Conservation (phyloP, 1,284 basidiomycete genomes). For the Ustilago hordei region DNA sequence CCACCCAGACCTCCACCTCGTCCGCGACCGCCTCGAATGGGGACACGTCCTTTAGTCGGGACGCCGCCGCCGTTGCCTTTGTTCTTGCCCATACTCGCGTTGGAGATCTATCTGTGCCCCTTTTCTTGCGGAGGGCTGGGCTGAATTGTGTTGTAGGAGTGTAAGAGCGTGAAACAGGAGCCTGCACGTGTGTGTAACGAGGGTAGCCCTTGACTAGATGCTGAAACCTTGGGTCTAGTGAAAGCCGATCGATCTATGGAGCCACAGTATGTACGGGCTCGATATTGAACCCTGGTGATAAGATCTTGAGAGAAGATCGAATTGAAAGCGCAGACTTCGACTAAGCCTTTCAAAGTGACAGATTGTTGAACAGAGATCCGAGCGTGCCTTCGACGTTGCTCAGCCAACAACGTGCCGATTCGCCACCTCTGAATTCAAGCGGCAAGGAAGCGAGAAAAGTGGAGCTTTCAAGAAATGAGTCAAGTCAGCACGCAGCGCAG, state of each 20-base stretch:
- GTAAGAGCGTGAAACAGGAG: not conserved
- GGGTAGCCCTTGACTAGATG: not conserved
- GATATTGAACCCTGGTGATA: not conserved
- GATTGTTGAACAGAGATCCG: not conserved
- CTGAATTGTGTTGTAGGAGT: not conserved
- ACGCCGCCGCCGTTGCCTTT: conserved; percentile 28
- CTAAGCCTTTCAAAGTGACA: not conserved
- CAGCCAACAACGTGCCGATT: not conserved
- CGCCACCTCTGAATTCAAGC: not conserved
- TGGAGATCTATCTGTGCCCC: not conserved
- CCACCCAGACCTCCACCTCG: conserved; percentile 30
- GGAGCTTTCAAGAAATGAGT: conserved; percentile 5
- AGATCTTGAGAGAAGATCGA: conserved; percentile 1
- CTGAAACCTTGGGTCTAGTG: conserved; percentile 1
- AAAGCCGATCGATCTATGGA: not conserved
- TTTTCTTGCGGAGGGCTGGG: not conserved
- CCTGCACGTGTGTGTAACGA: not conserved
- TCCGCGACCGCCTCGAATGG: conserved; percentile 16
- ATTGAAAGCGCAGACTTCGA: not conserved
- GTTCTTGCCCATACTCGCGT: conserved; percentile 33
- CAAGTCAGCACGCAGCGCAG: conserved; percentile 31
- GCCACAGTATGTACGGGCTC: not conserved
- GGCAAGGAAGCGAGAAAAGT: not conserved
- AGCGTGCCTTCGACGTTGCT: not conserved
- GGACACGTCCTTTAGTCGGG: conserved; percentile 15